Evolutionary conservation across 2,329 filamentous ascomycete genomes (phyloP).

Genomic region (Plectosphaerella plurivora): DNA sequence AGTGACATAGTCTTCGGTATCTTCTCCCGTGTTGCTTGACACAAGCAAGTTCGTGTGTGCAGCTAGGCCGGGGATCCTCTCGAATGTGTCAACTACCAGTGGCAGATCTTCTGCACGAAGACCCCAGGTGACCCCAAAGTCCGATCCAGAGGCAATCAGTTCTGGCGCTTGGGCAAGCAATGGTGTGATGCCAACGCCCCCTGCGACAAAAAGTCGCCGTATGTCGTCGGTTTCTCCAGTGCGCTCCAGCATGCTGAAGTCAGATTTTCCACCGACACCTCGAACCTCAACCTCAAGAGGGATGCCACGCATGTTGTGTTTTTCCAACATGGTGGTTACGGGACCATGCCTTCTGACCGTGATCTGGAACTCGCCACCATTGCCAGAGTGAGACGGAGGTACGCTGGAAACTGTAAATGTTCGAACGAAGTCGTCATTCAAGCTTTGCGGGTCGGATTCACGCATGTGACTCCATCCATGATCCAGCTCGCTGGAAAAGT

Average conservation of each 20-base stretch:
- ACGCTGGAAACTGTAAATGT: slow-evolving; percentile 76
- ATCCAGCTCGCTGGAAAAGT: slow-evolving; percentile 66
- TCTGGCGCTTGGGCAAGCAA: slow-evolving; percentile 62
- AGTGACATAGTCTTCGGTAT: slow-evolving; percentile 23
- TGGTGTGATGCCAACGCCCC: slow-evolving; percentile 80
- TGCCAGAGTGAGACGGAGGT: slow-evolving; percentile 30
- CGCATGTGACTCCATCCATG: slow-evolving; percentile 79
- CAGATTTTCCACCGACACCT: slow-evolving; percentile 65
- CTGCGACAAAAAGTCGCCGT: slow-evolving; percentile 60
- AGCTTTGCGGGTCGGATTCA: slow-evolving; percentile 69
- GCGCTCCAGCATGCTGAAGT: slow-evolving; percentile 29
- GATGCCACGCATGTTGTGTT: slow-evolving; percentile 27
- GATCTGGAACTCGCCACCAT: slow-evolving; percentile 57
- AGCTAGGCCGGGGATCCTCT: slow-evolving; percentile 45
- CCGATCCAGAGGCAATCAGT: slow-evolving; percentile 31
- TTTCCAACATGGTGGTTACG: slow-evolving; percentile 63
- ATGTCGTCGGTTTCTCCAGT: slow-evolving; percentile 16
- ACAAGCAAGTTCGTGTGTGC: slow-evolving; percentile 57
- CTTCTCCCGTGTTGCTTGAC: slow-evolving; percentile 39
- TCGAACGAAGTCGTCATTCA: slow-evolving; percentile 81
- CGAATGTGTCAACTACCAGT: slow-evolving; percentile 57
- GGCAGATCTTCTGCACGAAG: slow-evolving; percentile 56
- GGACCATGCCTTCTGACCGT: slow-evolving; percentile 66
- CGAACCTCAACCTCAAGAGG: slow-evolving; percentile 62
- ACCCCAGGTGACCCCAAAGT: slow-evolving; percentile 64